Percentiles rank a stretch among this genome's conserved stretches.
Evolutionary conservation across 805 yeast genomes (phyloP).

Genomic region (Candida ortonii): DNA sequence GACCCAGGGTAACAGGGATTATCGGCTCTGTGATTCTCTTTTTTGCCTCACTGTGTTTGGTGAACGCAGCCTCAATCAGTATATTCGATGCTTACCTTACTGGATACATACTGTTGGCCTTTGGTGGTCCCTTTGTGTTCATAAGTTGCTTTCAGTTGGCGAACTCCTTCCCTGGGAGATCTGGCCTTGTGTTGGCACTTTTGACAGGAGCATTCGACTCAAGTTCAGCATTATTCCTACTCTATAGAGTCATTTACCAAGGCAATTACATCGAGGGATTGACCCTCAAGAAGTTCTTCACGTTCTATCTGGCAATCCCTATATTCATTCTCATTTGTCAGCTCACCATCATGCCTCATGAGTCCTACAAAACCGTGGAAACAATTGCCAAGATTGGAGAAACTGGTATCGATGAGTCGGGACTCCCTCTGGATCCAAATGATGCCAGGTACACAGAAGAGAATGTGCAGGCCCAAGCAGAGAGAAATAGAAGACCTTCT

Average conservation of each 20-base stretch:
- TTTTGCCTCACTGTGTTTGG: slow-evolving; percentile 45
- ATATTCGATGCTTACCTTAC: slow-evolving; percentile 60
- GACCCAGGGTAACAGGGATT: slow-evolving; percentile 77
- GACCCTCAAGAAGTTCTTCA: slow-evolving; percentile 59
- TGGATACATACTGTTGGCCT: slow-evolving; percentile 76
- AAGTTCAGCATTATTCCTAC: slow-evolving; percentile 80
- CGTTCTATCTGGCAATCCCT: slow-evolving; percentile 69
- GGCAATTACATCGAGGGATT: slow-evolving; percentile 35
- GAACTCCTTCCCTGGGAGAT: slow-evolving; percentile 76
- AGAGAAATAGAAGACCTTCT: slow-evolving; percentile 34
- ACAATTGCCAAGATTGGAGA: slow-evolving; percentile 65
- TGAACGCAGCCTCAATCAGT: slow-evolving; percentile 22
- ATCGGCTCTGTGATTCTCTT: slow-evolving; percentile 64
- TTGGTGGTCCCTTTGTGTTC: slow-evolving; percentile 93
- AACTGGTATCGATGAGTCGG: slow-evolving; percentile 72
- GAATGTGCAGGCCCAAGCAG: slow-evolving; percentile 17
- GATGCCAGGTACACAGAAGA: slow-evolving; percentile 31
- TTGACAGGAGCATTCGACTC: slow-evolving; percentile 94
- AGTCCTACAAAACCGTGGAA: slow-evolving; percentile 70
- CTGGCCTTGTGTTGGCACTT: slow-evolving; percentile 78
- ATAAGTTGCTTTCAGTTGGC: slow-evolving; percentile 89
- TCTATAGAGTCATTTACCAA: slow-evolving; percentile 67
- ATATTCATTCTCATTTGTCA: slow-evolving; percentile 73
- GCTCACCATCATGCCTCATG: slow-evolving; percentile 72
- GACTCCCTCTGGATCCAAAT: slow-evolving; percentile 52